These are phyloP conservation scores for Verticillium dahliae DNA, from an alignment of 2,329 filamentous ascomycete genomes.

Conservation along the genomic window DNA sequence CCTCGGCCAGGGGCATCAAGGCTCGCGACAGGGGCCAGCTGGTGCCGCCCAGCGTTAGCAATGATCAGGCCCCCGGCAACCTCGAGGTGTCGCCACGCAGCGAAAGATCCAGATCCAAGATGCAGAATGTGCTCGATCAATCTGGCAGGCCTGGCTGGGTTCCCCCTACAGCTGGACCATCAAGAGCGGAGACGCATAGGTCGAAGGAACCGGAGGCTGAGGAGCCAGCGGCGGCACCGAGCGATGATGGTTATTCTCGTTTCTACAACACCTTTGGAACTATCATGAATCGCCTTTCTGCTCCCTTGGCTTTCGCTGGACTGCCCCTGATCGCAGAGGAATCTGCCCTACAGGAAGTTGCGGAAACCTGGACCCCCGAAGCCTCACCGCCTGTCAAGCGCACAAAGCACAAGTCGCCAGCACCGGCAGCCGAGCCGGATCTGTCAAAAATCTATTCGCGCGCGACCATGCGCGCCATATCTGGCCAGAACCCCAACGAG, in stretches of 20 bases:
- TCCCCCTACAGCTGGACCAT: conserved; percentile 29
- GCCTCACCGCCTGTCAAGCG: conserved; percentile 17
- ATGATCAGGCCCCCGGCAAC: conserved; percentile 66
- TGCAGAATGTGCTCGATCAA: conserved; percentile 50
- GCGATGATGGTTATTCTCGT: conserved; percentile 75
- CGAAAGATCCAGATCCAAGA: conserved; percentile 43
- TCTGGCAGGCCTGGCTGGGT: conserved; percentile 47
- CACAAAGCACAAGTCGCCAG: conserved; percentile 25
- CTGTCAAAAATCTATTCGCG: conserved; percentile 78
- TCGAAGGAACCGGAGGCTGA: conserved; percentile 18
- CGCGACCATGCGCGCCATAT: conserved; percentile 73
- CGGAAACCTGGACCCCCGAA: neutral
- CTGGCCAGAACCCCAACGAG: conserved; percentile 56
- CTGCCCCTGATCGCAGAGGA: conserved; percentile 65
- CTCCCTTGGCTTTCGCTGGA: conserved; percentile 86
- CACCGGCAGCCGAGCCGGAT: conserved; percentile 55
- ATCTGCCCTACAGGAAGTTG: conserved; percentile 10
- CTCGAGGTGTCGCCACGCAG: conserved; percentile 51
- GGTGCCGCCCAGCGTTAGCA: conserved; percentile 65
- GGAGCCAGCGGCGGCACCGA: conserved; percentile 17
- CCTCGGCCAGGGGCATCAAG: conserved; percentile 75
- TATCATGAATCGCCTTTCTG: conserved; percentile 81
- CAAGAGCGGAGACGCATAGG: conserved; percentile 14
- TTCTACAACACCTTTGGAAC: conserved; percentile 92
- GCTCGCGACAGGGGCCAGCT: conserved; percentile 59